Conservation (phyloP, 2,329 filamentous ascomycete species). For the Aspergillus vadensis region DNA sequence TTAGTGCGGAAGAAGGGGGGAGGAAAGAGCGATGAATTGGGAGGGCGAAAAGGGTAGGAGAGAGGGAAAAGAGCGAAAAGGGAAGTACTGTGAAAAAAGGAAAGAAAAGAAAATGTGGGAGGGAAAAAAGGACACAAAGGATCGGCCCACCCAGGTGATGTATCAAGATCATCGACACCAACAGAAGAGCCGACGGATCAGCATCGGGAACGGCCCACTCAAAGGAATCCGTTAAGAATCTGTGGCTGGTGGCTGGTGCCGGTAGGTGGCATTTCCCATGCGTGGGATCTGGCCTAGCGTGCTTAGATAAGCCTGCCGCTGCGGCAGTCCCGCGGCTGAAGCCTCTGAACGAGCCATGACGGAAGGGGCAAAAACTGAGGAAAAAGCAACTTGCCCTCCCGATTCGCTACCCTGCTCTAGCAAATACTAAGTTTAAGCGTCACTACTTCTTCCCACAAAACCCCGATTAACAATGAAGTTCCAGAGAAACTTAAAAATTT, state of each 20-base stretch:
- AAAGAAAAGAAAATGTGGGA: slow-evolving; percentile 1
- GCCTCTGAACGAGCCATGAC: slow-evolving; percentile 22
- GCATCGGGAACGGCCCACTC: slow-evolving; percentile 27
- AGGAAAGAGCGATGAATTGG: neutral
- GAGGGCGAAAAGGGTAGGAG: slow-evolving; percentile 7
- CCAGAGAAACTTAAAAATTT: neutral
- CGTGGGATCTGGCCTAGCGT: slow-evolving; percentile 13
- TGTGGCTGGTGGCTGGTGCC: slow-evolving; percentile 19
- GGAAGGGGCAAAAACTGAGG: slow-evolving; percentile 18
- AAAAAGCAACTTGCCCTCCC: neutral
- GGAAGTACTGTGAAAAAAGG: neutral
- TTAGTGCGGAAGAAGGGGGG: neutral
- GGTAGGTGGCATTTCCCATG: slow-evolving; percentile 2
- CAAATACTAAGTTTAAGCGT: neutral
- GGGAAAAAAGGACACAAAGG: slow-evolving; percentile 12
- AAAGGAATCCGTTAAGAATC: slow-evolving; percentile 25
- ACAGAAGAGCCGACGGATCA: slow-evolving; percentile 28
- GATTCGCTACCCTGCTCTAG: neutral
- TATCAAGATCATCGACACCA: slow-evolving; percentile 30
- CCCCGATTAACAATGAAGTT: neutral
- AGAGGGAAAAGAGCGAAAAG: slow-evolving; percentile 5
- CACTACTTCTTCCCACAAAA: neutral
- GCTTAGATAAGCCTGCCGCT: slow-evolving; percentile 18
- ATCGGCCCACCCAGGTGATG: slow-evolving; percentile 27
- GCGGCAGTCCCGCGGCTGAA: slow-evolving; percentile 10